phyloP scores from a whole-genome alignment of 768 basidiomycete species.

The Lanmaoa rubissima region DNA sequence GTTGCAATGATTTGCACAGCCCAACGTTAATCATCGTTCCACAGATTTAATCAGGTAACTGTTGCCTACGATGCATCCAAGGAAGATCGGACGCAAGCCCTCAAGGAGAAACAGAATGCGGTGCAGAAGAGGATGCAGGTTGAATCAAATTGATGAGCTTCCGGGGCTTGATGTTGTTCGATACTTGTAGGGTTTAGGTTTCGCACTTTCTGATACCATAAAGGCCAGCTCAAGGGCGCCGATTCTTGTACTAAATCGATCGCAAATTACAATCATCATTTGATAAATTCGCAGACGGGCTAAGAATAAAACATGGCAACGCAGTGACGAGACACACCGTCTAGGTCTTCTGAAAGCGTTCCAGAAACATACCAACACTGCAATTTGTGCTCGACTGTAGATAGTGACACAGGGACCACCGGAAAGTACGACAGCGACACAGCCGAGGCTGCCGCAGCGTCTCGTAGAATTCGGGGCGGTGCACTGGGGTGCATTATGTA shows the following conservation, averaged over 20 bases:
- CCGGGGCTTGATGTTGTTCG: neutral
- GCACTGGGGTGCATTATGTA: conserved; percentile 18
- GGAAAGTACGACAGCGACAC: conserved; percentile 13
- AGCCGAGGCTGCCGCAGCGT: conserved; percentile 14
- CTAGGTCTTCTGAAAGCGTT: conserved; percentile 8
- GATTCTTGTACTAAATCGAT: neutral
- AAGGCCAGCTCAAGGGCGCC: neutral
- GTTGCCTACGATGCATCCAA: conserved; percentile 84
- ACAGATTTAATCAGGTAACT: conserved; percentile 79
- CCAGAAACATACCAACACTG: conserved; percentile 15
- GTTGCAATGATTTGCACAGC: conserved; percentile 2
- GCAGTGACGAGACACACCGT: neutral
- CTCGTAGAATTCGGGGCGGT: conserved; percentile 2
- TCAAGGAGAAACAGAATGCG: conserved; percentile 64
- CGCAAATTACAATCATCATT: conserved; percentile 7
- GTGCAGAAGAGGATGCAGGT: conserved; percentile 65
- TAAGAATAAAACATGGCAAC: conserved; percentile 14
- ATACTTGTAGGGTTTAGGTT: neutral
- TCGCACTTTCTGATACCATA: conserved; percentile 5
- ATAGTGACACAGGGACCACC: conserved; percentile 12
- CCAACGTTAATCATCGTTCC: neutral
- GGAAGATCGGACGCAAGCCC: conserved; percentile 77
- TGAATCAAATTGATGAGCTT: conserved; percentile 9
- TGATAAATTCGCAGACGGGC: neutral
- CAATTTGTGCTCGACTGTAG: neutral